A percentile compares a stretch with the other conserved stretches of the same genome.
phyloP scores from a whole-genome alignment of 2,329 filamentous ascomycete genomes.

The Apiospora kogelbergensis region DNA sequence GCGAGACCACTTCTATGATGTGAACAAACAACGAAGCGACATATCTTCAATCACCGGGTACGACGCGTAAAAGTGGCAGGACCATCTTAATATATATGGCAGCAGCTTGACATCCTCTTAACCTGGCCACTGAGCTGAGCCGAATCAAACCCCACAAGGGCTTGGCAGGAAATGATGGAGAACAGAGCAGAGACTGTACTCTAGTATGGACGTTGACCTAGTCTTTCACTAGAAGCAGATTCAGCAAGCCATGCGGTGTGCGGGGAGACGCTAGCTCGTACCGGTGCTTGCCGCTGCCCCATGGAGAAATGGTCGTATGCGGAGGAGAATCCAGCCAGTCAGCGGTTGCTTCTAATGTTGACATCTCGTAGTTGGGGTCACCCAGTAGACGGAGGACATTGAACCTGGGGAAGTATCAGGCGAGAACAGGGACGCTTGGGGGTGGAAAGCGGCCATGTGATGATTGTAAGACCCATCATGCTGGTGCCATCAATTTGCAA shows the following conservation, averaged over 20 bases:
- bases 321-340: background rate
- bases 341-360: background rate
- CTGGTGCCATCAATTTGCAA: background rate
- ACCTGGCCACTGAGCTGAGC: background rate
- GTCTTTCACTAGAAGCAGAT: background rate
- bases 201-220: background rate
- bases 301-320: background rate
- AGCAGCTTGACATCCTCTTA: background rate
- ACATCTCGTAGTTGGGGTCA: background rate
- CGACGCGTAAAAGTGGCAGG: background rate
- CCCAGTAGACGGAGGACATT: background rate
- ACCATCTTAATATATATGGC: background rate
- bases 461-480: background rate
- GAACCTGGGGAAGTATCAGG: background rate
- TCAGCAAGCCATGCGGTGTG: conserved; percentile 10
- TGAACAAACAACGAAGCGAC: background rate
- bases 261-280: conserved; percentile 11
- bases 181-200: background rate
- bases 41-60: background rate
- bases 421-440: background rate
- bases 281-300: conserved; percentile 1
- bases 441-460: background rate
- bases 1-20: background rate
- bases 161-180: background rate
- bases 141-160: background rate